Conservation (phyloP, 805 yeast genomes). For the Torulaspora delbrueckii region DNA sequence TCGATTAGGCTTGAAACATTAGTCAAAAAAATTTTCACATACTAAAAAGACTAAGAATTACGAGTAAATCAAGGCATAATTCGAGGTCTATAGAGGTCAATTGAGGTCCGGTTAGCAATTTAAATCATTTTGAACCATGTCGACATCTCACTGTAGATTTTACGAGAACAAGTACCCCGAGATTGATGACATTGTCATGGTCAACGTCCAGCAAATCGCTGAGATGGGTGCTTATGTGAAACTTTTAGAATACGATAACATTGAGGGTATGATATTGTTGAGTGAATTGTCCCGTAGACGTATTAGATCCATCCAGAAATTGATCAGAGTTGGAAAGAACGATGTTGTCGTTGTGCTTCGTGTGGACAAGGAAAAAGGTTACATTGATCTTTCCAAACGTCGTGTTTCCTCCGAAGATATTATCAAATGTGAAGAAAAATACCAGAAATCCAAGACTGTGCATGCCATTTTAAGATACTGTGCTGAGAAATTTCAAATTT, state of each 20-base stretch:
- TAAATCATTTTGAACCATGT: constrained; percentile 44
- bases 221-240: constrained; percentile 99
- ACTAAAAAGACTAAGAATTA: background rate
- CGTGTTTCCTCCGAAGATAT: constrained; percentile 98
- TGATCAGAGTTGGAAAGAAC: constrained; percentile 96
- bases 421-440: constrained; percentile 94
- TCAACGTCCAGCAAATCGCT: constrained; percentile 95
- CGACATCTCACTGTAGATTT: constrained; percentile 88
- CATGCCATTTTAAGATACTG: constrained; percentile 98
- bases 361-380: constrained; percentile 98
- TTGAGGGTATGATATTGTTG: constrained; percentile 96
- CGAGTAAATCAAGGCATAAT: background rate
- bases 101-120: constrained; percentile 1
- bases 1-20: background rate
- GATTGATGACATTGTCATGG: constrained; percentile 98
- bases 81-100: background rate
- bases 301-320: constrained; percentile 94
- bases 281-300: constrained; percentile 98
- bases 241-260: constrained; percentile 92
- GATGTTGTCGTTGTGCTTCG: constrained; percentile 97
- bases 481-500: constrained; percentile 89
- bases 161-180: constrained; percentile 98
- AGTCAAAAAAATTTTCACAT: constrained; percentile 3
- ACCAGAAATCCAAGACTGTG: constrained; percentile 93
- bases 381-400: constrained; percentile 95